These are phyloP conservation scores for Quercus variabilis DNA, from an alignment of 306 rosid genomes.

Conservation along the genomic window DNA sequence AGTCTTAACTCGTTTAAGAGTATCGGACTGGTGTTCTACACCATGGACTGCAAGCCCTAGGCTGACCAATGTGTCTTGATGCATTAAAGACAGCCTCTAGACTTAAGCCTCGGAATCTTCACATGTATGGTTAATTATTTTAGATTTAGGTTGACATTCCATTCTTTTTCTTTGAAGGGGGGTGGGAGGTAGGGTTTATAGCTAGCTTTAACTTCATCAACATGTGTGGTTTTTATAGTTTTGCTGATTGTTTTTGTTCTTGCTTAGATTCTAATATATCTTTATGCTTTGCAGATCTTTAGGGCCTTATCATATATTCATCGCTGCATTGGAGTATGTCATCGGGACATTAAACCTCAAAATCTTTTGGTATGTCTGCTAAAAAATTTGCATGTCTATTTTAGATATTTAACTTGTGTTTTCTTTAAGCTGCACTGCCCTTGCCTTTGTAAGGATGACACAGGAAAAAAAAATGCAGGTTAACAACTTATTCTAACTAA, in stretches of 20 bases:
- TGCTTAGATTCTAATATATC: constrained; percentile 13
- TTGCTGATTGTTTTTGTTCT: not conserved
- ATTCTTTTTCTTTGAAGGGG: not conserved
- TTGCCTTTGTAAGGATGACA: not conserved
- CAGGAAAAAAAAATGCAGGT: not conserved
- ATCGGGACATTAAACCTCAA: constrained; percentile 96
- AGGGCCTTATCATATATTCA: constrained; percentile 91
- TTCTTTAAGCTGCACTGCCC: constrained; percentile 1
- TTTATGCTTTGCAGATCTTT: constrained; percentile 63
- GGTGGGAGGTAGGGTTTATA: not conserved
- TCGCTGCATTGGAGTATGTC: constrained; percentile 95
- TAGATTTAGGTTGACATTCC: not conserved
- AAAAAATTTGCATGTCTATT: not conserved
- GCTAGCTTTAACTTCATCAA: too few relatives aligned
- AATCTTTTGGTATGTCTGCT: constrained; percentile 70
- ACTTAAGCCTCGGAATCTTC: not conserved
- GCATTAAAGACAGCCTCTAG: not conserved
- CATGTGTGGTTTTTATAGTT: not conserved
- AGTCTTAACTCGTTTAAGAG: not conserved
- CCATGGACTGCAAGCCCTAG: not conserved
- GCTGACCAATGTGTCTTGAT: not conserved
- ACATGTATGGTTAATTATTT: not conserved
- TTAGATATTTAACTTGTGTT: not conserved
- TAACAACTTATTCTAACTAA: constrained; percentile 10
- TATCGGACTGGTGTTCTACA: not conserved